Base-by-base conservation (phyloP, 2,329 filamentous ascomycete genomes). In the Ceratocystis cacaofunesta region DNA sequence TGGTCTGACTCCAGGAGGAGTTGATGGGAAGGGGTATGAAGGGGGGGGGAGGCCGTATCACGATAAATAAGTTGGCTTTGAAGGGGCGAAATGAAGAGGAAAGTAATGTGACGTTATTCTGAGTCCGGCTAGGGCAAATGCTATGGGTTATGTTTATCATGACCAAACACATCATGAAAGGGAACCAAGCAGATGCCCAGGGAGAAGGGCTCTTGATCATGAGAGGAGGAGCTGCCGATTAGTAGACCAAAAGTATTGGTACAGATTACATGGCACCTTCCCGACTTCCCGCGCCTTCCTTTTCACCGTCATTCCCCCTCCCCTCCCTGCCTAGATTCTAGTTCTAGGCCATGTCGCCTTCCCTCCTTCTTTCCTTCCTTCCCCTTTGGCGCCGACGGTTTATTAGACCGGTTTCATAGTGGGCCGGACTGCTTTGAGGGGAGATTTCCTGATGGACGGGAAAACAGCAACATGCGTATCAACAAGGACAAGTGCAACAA, bases 401-500 rank as follows among this genome's bases (percentile, higher is more conserved):
- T 58, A 58, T 58, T 58, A 58, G 55, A 15, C 55, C 55, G 28
- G 55, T 58, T 58, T 58, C 55, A 58, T 30, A 36, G 55, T 58
- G 5, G 10, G 30, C 15, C 17, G 28, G 6, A 15, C 12, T 55
- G 3, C 19, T 25, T 19, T 25, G 50, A 15, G 25, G 28, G 50
- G 12, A 15, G 25, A 6, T 22, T 10, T 2, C 19, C 19, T 22
- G 15, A 22, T 15, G 25, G 50, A 2, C 19, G 19, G 50, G 50
- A 25, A 25, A 55, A 28, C 19, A 55, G 28, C 12, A 55, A 30
- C 10, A 28, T 12, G 6, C 19, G 17, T 19, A 30, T 15, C 36
- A 15, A 4, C 1, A 41, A 41, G 36, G 36, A 41, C 36, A 41
- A 41, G 36, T 41, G 36, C 36, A 41, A 41, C 36, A 15, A 41